Base-by-base conservation (phyloP, 768 basidiomycete species). In the Termitomyces sp. region DNA sequence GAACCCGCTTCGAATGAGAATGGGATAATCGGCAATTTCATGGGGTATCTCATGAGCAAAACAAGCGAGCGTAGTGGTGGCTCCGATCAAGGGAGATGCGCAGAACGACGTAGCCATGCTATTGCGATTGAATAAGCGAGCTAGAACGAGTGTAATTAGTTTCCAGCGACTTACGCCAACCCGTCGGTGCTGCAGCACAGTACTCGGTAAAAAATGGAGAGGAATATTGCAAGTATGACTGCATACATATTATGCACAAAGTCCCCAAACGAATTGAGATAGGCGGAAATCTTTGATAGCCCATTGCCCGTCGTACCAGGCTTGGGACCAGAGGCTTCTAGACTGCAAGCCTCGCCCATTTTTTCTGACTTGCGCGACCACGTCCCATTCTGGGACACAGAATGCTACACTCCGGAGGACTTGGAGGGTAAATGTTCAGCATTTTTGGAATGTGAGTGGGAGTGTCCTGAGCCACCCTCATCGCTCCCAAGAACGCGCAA, bases 51-150 rank as follows among this genome's bases (percentile, higher is more conserved):
- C 93, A 69, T 96, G 92, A 2, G 91, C 92, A 67, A 95, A 96
- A 68, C 93, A 95, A 26, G 94, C 94, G 47, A 96, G 80, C n/a
- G 93, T 94, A 3, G 93, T 95, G 44, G 93, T 94, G 36, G 94
- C 93, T 44, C 94, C 94, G 60, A 96, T 92, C 57, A 94, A 76
- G 3, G 94, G 94, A 34, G 90, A 92, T n/a, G 92, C 92, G 69
- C 95, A 95, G 77, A 95, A 96, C n/a, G 92, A 93, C 53, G 94
- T 93, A 16, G 92, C 89, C 90, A 96, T 94, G 33, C 92, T 93
- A 63, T 37, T 59, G 26, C 18, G 53, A 51, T 36, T 31, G 34
- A 34, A 34, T 34, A 26, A 22, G 54, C 41, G 26, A 39, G 26
- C 48, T 0, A 54, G 44, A 16, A 28, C 15, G 28, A 58, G 39